A percentile compares a stretch with the other conserved stretches of the same genome.
phyloP scores from a whole-genome alignment of 148 eudicot genomes.

The Spergularia bocconei region DNA sequence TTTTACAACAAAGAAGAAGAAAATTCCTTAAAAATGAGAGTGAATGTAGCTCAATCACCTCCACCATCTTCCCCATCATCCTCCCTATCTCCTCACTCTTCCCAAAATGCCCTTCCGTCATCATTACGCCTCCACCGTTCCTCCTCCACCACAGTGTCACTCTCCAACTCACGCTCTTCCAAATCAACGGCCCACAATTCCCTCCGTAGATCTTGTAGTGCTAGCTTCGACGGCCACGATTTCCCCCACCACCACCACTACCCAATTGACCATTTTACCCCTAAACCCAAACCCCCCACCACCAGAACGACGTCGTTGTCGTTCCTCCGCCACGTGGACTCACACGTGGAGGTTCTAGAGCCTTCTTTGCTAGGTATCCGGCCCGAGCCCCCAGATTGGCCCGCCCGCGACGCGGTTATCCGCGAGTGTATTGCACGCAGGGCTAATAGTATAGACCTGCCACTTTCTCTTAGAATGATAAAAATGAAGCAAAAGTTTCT shows the following conservation, averaged over 20 bases:
- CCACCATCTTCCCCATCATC: conserved; percentile 21
- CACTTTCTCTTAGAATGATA: conserved; percentile 62
- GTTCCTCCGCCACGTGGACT: conserved; percentile 29
- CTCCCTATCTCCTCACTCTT: conserved; percentile 3
- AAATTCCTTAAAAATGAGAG: conserved; percentile 17
- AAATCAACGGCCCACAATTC: conserved; percentile 16
- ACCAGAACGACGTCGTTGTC: conserved; percentile 16
- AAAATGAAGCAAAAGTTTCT: conserved; percentile 44
- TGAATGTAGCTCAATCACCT: conserved; percentile 29
- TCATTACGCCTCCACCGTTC: conserved; percentile 8
- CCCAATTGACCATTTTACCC: conserved; percentile 13
- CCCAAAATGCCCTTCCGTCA: conserved; percentile 18
- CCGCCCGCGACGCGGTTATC: conserved; percentile 50
- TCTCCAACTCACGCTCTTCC: neutral
- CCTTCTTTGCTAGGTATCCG: conserved; percentile 51
- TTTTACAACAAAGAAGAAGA: neutral
- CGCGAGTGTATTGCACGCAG: conserved; percentile 44
- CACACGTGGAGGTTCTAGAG: conserved; percentile 40
- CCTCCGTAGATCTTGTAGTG: conserved; percentile 21
- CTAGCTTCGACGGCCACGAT: conserved; percentile 32
- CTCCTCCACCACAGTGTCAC: conserved; percentile 3
- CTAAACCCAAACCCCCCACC: conserved; percentile 9
- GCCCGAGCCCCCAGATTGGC: conserved; percentile 65
- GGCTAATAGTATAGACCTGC: conserved; percentile 56
- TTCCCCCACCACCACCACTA: conserved; percentile 5